A percentile compares a stretch with the other conserved stretches of the same genome.
phyloP scores from a whole-genome alignment of 2,329 filamentous ascomycete species.

The Dendryphion nanum region DNA sequence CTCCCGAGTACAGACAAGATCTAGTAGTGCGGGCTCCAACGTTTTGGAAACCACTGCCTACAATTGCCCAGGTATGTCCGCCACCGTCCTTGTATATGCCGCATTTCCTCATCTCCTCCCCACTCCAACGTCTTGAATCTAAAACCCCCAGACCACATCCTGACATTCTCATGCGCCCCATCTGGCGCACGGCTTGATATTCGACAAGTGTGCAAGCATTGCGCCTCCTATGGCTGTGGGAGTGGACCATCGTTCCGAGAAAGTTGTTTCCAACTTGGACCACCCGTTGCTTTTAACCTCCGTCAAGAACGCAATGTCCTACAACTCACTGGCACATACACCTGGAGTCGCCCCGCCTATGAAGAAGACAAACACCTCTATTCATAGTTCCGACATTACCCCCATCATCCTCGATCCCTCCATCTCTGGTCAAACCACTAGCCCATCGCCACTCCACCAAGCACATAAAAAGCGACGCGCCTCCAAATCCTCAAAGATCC shows the following conservation, averaged over 20 bases:
- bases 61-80: conserved; percentile 11
- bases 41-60: conserved; percentile 32
- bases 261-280: conserved; percentile 32
- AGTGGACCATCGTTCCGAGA: conserved; percentile 35
- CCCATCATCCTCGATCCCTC: conserved; percentile 18
- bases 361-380: conserved; percentile 17
- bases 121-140: neutral
- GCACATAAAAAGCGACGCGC: conserved; percentile 36
- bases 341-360: conserved; percentile 26
- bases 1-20: conserved; percentile 27
- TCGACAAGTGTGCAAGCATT: conserved; percentile 26
- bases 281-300: conserved; percentile 32
- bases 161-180: conserved; percentile 18
- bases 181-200: conserved; percentile 16
- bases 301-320: conserved; percentile 35
- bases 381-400: conserved; percentile 21
- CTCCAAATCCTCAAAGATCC: conserved; percentile 41
- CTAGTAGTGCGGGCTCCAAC: conserved; percentile 38
- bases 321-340: conserved; percentile 26
- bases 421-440: conserved; percentile 16
- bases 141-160: conserved; percentile 23
- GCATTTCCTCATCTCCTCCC: neutral
- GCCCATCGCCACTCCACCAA: conserved; percentile 20
- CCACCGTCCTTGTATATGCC: neutral
- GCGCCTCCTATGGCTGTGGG: conserved; percentile 40